phyloP scores from a whole-genome alignment of 805 yeast genomes.

The Candida manassasensis region DNA sequence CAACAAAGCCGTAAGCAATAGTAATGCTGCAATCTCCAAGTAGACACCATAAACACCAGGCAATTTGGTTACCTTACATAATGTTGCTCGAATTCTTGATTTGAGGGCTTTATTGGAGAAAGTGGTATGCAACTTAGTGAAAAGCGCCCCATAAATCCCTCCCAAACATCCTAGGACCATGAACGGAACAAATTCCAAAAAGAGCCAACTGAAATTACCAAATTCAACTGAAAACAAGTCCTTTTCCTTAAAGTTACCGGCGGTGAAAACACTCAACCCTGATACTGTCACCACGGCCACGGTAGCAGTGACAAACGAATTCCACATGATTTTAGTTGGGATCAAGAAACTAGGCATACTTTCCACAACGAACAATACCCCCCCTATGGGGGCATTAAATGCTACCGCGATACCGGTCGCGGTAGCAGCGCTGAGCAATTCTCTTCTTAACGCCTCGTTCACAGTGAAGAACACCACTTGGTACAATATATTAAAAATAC shows the following conservation, averaged over 20 bases:
- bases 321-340: conserved; percentile 71
- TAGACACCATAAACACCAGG: conserved; percentile 22
- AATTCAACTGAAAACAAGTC: conserved; percentile 57
- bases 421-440: conserved; percentile 65
- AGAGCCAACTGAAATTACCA: conserved; percentile 68
- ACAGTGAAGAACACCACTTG: conserved; percentile 12
- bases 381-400: conserved; percentile 84
- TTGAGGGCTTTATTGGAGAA: conserved; percentile 30
- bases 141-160: conserved; percentile 58
- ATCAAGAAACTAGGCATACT: conserved; percentile 60
- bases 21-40: conserved; percentile 46
- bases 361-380: conserved; percentile 74
- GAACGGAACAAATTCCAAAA: conserved; percentile 68
- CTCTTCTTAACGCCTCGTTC: conserved; percentile 62
- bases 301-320: conserved; percentile 75
- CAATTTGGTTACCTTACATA: conserved; percentile 18
- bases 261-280: conserved; percentile 36
- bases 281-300: conserved; percentile 58
- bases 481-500: conserved; percentile 40
- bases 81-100: conserved; percentile 14
- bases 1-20: conserved; percentile 48
- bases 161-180: conserved; percentile 66
- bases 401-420: conserved; percentile 86
- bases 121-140: conserved; percentile 43
- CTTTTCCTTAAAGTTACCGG: conserved; percentile 43